These are phyloP conservation scores for Talaromyces borbonicus DNA, from an alignment of 495 filamentous ascomycete species.

Conservation along the genomic window DNA sequence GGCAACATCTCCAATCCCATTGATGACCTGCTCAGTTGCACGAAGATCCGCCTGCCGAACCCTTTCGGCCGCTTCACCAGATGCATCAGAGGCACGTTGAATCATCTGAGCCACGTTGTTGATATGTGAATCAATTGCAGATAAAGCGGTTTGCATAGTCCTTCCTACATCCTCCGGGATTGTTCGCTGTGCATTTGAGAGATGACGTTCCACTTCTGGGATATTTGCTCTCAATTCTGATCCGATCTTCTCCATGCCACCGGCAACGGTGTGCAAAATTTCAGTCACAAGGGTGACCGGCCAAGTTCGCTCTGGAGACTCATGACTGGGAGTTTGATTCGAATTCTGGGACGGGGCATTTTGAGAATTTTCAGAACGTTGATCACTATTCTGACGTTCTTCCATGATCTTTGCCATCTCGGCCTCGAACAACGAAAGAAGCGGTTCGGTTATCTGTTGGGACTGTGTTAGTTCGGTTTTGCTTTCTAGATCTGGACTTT, in stretches of 20 bases:
- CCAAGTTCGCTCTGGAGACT: constrained; percentile 14
- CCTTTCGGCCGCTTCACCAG: constrained; percentile 25
- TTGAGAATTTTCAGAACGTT: constrained; percentile 9
- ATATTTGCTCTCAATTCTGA: constrained; percentile 28
- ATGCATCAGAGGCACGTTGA: constrained; percentile 32
- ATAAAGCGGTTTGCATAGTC: constrained; percentile 31
- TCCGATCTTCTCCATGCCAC: constrained; percentile 26
- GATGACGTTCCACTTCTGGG: constrained; percentile 30
- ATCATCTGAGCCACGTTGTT: constrained; percentile 25
- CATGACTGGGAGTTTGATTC: constrained; percentile 7
- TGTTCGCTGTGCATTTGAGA: constrained; percentile 28
- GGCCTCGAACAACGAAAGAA: constrained; percentile 42
- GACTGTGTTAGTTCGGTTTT: neutral
- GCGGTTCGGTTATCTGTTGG: constrained; percentile 19
- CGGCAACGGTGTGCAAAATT: constrained; percentile 24
- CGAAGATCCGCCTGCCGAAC: constrained; percentile 29
- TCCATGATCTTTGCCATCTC: constrained; percentile 38
- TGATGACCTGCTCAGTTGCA: constrained; percentile 30
- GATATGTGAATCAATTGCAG: constrained; percentile 32
- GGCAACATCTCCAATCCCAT: constrained; percentile 34
- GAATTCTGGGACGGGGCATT: constrained; percentile 9
- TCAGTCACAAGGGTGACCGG: constrained; percentile 22
- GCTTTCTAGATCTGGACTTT: neutral
- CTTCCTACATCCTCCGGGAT: constrained; percentile 33
- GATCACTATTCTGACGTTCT: no score